phyloP scores from a whole-genome alignment of 495 filamentous ascomycete species.

The Geopyxis carbonaria region DNA sequence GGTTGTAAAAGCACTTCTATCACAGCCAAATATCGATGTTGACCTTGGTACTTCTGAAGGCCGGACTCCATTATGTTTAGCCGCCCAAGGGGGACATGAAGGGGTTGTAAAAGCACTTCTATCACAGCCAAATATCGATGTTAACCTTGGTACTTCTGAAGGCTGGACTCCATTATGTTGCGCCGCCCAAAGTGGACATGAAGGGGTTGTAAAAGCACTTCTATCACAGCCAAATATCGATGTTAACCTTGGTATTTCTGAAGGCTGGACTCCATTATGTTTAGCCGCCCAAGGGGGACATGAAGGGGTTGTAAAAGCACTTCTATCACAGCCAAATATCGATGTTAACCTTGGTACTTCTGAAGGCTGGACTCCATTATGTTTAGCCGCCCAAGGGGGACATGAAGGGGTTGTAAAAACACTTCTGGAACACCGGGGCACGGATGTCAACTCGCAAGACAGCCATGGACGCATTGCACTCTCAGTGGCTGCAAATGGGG shows the following conservation, averaged over 20 bases:
- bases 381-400: conserved; percentile 1
- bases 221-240: background rate
- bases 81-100: conserved; percentile 1
- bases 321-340: background rate
- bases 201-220: conserved; percentile 1
- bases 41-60: background rate
- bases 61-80: background rate
- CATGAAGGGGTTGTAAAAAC: background rate
- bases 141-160: background rate
- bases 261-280: background rate
- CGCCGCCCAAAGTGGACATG: background rate
- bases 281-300: background rate
- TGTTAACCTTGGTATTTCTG: background rate
- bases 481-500: conserved; percentile 2
- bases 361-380: conserved; percentile 2
- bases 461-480: conserved; percentile 2
- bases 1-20: background rate
- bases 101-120: conserved; percentile 3
- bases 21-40: background rate
- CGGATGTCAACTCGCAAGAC: background rate
- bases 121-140: background rate
- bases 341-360: background rate
- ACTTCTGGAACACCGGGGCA: conserved; percentile 2
- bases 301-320: background rate
- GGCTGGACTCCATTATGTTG: background rate